Evolutionary conservation across 2,329 filamentous ascomycete species (phyloP), one percentile per base, ranked within the genome.

Genomic region (Arthroderma sp.): DNA sequence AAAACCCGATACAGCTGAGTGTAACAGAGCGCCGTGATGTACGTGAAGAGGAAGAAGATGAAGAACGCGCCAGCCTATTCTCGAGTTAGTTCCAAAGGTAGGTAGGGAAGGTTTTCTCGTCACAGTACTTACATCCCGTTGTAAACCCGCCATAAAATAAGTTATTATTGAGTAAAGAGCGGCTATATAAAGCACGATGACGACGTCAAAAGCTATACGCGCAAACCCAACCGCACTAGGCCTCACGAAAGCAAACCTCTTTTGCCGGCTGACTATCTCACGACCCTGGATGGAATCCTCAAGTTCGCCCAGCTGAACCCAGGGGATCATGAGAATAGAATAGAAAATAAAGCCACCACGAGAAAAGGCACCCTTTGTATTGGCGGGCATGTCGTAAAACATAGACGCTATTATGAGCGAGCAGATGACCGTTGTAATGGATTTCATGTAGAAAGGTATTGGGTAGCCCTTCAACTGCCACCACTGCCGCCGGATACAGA

Each of bases 321-420:
- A 91, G 39, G 85, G 85, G 61, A 89, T 93, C 69, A 91, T 80
- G 48, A 94, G 70, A 56, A 87, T 79, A 52, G 85, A 84, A 58
- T 93, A 91, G 75, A 93, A 94, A 42, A 94, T 69, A 22, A 93
- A 71, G 38, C 83, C 80, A 52, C 83, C 83, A 48, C 85, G 79
- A 55, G 77, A 73, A 67, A 80, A 91, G 70, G 94, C 91, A 56
- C 80, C 85, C 10, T 62, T 58, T 0, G 85, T 82, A 9, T 68
- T 71, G 0, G 69, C 56, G 28, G 73, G 59, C 31, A 93, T 64
- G 59, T 93, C 81, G 70, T 76, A 94, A 65, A 91, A 94, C 53
- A 94, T 80, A 51, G 79, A 82, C 42, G 81, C 71, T 48, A 94
- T 77, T 57, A 94, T 82, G 50, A 94, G 69, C 44, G 83, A 22